Evolutionary conservation across 148 eudicot species (phyloP), one percentile per base, ranked within the genome.

Genomic region (Rhododendron vialii): DNA sequence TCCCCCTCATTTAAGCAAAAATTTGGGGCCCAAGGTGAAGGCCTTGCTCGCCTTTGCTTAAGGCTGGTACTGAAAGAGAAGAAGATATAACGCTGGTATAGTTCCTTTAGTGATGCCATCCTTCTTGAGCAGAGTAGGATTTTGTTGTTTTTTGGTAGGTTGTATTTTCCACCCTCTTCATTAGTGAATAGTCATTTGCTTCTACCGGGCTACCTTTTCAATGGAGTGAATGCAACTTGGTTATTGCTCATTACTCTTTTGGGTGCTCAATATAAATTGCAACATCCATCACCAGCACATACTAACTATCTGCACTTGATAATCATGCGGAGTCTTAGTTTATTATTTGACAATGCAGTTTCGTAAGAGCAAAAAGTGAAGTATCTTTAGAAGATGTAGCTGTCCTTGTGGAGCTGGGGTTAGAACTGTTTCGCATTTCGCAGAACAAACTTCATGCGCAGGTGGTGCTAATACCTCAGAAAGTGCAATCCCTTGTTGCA

Each of bases 281-380:
- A 63, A 36, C 57, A 76, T 78, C 43, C 73, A 74, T 43, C 35
- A 26, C 30, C 51, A 57, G 51, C 22, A 7, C 59, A n/a, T 71
- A 7, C 78, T 84, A 82, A n/a, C 45, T 69, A 35, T 59, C 55
- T 65, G 76, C 84, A 67, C 51, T 12, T 84, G 59, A 26, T 24
- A 57, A 71, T n/a, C 15, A 43, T 35, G 33, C 78, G 79, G 81
- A 36, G 78, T 24, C 55, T 53, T 20, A 84, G 35, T 38, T 67
- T 82, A 28, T 76, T 55, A 67, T 73, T 80, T 85, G 43, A 11
- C 81, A 15, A 35, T 89, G 92, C 91, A 98, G 99, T 36, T 98
- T 93, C 50, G 86, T 98, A 73, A 95, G 93, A 90, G 99, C 99
- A 6, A 98, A 95, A 92, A 98, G 99, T 86, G 96, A 94, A 22